Percentiles rank a stretch among this genome's conserved stretches.
Conservation (phyloP, 176 grass and related monocot species). For the Alopecurus myosuroides region DNA sequence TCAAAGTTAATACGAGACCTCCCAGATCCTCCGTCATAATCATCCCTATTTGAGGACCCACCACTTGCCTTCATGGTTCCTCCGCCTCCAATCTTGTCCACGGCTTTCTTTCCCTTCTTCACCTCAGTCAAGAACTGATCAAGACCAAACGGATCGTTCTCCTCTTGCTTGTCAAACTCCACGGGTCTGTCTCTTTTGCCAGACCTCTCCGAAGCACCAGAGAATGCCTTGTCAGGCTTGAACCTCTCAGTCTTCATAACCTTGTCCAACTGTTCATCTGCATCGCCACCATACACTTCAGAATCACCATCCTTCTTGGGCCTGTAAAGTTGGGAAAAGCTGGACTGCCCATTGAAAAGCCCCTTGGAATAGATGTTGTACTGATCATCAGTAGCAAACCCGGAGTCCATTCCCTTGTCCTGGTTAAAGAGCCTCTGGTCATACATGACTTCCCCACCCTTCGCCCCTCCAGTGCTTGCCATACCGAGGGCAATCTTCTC, state of each 20-base stretch:
- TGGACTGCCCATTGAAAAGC: constrained; percentile 67
- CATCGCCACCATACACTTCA: constrained; percentile 84
- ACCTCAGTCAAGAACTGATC: constrained; percentile 98
- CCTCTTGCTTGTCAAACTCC: constrained; percentile 92
- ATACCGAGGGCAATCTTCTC: constrained; percentile 97
- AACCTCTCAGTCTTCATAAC: constrained; percentile 88
- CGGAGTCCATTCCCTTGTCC: constrained; percentile 99
- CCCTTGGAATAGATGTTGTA: constrained; percentile 95
- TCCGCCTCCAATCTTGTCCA: constrained; percentile 87
- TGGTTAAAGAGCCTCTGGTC: constrained; percentile 98
- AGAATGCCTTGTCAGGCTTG: constrained; percentile 83
- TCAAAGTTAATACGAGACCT: constrained; percentile 85
- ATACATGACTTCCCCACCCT: constrained; percentile 87
- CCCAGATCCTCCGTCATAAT: constrained; percentile 85
- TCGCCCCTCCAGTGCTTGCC: constrained; percentile 63
- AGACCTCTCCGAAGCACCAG: constrained; percentile 62
- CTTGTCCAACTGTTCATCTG: constrained; percentile 78
- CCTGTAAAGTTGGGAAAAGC: constrained; percentile 72
- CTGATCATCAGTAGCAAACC: constrained; percentile 80
- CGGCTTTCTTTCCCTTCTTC: constrained; percentile 93
- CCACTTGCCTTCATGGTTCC: constrained; percentile 96
- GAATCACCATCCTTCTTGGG: constrained; percentile 93
- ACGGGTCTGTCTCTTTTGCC: constrained; percentile 87
- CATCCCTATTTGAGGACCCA: constrained; percentile 84
- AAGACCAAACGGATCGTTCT: constrained; percentile 84